phyloP scores from a whole-genome alignment of 352 stramenopile species.

The Phytophthora citrophthora region DNA sequence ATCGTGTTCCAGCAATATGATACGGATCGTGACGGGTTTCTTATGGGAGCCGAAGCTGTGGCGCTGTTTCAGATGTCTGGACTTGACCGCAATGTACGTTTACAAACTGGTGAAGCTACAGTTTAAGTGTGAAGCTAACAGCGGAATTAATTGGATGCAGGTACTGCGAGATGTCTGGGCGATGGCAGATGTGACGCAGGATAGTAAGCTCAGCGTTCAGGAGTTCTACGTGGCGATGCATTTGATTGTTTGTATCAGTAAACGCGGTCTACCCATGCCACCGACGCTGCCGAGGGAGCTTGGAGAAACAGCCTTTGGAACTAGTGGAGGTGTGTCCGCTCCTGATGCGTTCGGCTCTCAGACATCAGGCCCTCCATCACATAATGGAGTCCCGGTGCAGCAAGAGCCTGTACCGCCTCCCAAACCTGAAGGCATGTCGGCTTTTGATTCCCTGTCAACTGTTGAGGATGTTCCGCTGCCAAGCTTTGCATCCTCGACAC shows the following conservation, averaged over 20 bases:
- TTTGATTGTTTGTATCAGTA: slow-evolving; percentile 95
- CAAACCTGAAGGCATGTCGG: slow-evolving; percentile 54
- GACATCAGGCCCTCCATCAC: slow-evolving; percentile 19
- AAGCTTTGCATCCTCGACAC: slow-evolving; percentile 31
- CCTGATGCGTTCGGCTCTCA: slow-evolving; percentile 21
- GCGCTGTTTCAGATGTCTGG: slow-evolving; percentile 94
- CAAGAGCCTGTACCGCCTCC: slow-evolving; percentile 19
- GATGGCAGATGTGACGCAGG: slow-evolving; percentile 89
- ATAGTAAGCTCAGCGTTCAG: slow-evolving; percentile 91
- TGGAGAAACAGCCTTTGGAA: slow-evolving; percentile 68
- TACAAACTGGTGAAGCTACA: not conserved
- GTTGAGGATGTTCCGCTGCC: slow-evolving; percentile 39
- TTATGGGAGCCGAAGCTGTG: slow-evolving; percentile 91
- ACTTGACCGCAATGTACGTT: slow-evolving; percentile 83
- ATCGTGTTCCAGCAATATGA: slow-evolving; percentile 93
- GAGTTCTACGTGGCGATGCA: slow-evolving; percentile 98
- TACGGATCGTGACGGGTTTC: slow-evolving; percentile 89
- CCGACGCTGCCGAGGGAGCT: slow-evolving; percentile 73
- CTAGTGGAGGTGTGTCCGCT: not conserved
- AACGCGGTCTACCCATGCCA: slow-evolving; percentile 83
- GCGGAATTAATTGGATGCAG: slow-evolving; percentile 21
- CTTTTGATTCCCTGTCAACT: slow-evolving; percentile 60
- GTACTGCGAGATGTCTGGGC: slow-evolving; percentile 92
- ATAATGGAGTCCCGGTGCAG: slow-evolving; percentile 24
- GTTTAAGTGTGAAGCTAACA: slow-evolving; percentile 4